Evolutionary conservation across 495 filamentous ascomycete species (phyloP), one percentile per base, ranked within the genome.

Genomic region (Aspergillus haitiensis): DNA sequence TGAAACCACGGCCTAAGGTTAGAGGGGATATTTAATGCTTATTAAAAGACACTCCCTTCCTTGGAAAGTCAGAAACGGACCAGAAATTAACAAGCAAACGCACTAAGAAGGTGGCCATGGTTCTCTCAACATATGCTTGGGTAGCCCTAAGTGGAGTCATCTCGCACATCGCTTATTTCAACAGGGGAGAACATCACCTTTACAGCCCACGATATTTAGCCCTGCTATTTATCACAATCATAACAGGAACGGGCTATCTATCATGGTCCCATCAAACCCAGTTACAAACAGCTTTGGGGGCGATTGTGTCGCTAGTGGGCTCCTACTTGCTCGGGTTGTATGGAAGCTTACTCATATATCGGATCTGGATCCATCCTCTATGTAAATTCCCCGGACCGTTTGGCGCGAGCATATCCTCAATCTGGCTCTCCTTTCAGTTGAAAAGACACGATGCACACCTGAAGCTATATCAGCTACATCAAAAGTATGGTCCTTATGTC

Each of bases 111-210:
- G 42, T 46, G 3, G 18, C 15, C 42, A 46, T 46, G 42, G 13
- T 8, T 46, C 12, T 46, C 42, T 46, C 42, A 13, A 3, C 42
- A 46, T 46, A 46, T 16, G 13, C 18, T 8, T 46, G 42, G 42
- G 5, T 16, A 46, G 36, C 50, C 34, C 15, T 56, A 11, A 21
- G 16, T 27, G 57, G 62, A 27, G 27, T 39, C 7, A 54, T 62
- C 31, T 45, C 51, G 11, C 50, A 67, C 33, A 15, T 56, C 1
- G 34, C 7, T 33, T 67, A 61, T 45, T 67, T 67, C 42, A 42
- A 53, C 12, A 34, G 31, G 10, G 64, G 64, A n/a, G 64, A 67
- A 48, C 64, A 64, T 37, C 59, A 67, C 44, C 40, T 67, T 7
- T 46, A 58, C 39, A 45, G 42, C 1, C 44, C 35, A 0, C 7